Conservation (phyloP, 2,329 filamentous ascomycete species). For the Aspergillus sp. region DNA sequence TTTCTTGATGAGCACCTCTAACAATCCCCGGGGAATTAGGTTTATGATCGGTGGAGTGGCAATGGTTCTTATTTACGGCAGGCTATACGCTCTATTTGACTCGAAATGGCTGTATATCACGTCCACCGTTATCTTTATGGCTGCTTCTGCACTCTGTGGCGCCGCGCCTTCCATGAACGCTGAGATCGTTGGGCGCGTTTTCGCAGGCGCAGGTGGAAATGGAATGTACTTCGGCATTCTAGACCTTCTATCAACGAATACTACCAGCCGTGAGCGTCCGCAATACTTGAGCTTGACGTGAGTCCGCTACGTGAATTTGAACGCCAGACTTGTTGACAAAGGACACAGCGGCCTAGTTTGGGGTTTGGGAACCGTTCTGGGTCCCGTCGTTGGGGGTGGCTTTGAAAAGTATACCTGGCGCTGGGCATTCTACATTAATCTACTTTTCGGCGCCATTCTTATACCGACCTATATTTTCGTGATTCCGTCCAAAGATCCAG, state of each 20-base stretch:
- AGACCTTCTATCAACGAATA: slow-evolving; percentile 19
- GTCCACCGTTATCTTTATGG: slow-evolving; percentile 23
- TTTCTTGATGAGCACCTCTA: neutral
- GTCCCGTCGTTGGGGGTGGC: slow-evolving; percentile 24
- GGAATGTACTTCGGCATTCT: slow-evolving; percentile 34
- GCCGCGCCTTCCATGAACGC: slow-evolving; percentile 44
- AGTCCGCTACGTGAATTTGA: neutral
- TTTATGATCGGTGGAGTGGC: slow-evolving; percentile 45
- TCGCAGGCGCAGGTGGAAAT: slow-evolving; percentile 29
- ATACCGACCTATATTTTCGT: slow-evolving; percentile 48
- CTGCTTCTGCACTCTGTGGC: slow-evolving; percentile 40
- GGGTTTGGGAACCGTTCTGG: slow-evolving; percentile 36
- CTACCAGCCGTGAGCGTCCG: neutral
- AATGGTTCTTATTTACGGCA: slow-evolving; percentile 40
- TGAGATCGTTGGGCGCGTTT: slow-evolving; percentile 45
- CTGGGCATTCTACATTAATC: slow-evolving; percentile 58
- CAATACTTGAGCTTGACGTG: neutral
- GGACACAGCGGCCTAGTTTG: slow-evolving; percentile 32
- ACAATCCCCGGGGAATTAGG: slow-evolving; percentile 24
- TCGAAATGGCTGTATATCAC: slow-evolving; percentile 43
- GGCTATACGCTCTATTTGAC: slow-evolving; percentile 42
- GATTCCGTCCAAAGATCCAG: slow-evolving; percentile 33
- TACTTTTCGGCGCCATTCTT: slow-evolving; percentile 47
- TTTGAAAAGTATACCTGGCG: slow-evolving; percentile 23
- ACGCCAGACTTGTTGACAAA: neutral